Evolutionary conservation across 2,329 filamentous ascomycete genomes (phyloP), one percentile per base, ranked within the genome.

Genomic region (Aspergillus awamori): DNA sequence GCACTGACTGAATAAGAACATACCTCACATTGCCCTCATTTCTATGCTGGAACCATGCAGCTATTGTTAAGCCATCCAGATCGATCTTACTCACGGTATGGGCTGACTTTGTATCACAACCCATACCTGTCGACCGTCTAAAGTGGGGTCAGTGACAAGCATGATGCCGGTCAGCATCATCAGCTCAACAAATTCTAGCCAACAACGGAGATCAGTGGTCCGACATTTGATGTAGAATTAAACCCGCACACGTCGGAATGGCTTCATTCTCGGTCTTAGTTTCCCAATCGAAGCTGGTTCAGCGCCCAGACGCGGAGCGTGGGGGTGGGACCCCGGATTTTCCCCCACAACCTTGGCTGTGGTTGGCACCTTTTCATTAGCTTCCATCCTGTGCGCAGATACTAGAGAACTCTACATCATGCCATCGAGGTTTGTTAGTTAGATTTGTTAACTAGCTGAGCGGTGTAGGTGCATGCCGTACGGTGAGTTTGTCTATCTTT

Each of bases 321-420:
- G 47, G 47, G 47, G 47, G 47, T 51, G 47, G 47, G 26, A 30
- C 47, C 47, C 47, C 47, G 47, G 47, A 51, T 33, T 33, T 33
- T 28, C 47, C 47, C 47, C 20, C 45, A 51, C n/a, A 51, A 8
- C 28, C 26, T 45, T 30, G 26, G n/a, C 26, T 8, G 15, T 51
- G 45, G 45, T 49, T 49, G 45, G 45, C 45, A 20, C 47, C 5
- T 20, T 49, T 3, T 11, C 22, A 13, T 24, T 7, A 17, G 39
- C 24, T 30, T 28, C 24, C 8, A 24, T 26, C 22, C 45, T 22
- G 41, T 49, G 45, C 24, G 13, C 45, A 8, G 10, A 49, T 26
- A 24, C 45, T 49, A 36, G 33, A 36, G 33, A 11, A 13, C 41
- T 45, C 15, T 3, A 17, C 26, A 51, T 51, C 47, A 51, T 51